Percentiles rank a stretch among this genome's conserved stretches.
Conservation (phyloP, 495 filamentous ascomycete genomes). For the Annulohypoxylon stygium region DNA sequence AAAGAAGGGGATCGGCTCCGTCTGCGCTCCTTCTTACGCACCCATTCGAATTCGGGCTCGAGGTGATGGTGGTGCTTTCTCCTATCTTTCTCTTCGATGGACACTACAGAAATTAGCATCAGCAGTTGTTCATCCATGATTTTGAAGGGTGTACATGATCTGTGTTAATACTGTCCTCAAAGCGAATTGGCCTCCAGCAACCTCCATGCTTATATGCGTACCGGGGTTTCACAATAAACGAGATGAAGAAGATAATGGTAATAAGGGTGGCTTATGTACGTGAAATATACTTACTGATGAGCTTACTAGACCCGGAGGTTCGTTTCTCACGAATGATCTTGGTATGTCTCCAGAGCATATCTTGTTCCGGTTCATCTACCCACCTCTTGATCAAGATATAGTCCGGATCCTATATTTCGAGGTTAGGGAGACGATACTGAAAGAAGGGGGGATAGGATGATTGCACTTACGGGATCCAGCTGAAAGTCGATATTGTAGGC, state of each 20-base stretch:
- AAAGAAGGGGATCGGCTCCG: constrained; percentile 62
- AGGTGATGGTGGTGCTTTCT: constrained; percentile 67
- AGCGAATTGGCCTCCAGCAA: background rate
- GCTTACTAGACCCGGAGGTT: constrained; percentile 43
- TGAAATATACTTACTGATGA: constrained; percentile 48
- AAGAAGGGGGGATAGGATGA: constrained; percentile 10
- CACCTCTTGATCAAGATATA: constrained; percentile 83
- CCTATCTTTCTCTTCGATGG: constrained; percentile 64
- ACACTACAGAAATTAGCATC: constrained; percentile 45
- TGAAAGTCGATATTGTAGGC: constrained; percentile 66
- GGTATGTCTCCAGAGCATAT: constrained; percentile 79
- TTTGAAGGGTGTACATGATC: background rate
- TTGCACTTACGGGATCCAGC: constrained; percentile 61
- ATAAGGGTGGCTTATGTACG: background rate
- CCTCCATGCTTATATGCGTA: background rate
- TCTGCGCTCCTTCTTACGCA: constrained; percentile 71
- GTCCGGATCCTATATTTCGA: constrained; percentile 67
- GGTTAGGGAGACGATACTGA: constrained; percentile 42
- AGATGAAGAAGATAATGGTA: background rate
- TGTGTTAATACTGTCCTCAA: background rate
- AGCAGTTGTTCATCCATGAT: background rate
- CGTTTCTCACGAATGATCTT: constrained; percentile 68
- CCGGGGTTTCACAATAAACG: background rate
- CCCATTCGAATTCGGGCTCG: constrained; percentile 64
- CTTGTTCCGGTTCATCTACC: constrained; percentile 79